Evolutionary conservation across 345 rosid species (phyloP), one percentile per base, ranked within the genome.

Genomic region (Citrus cavaleriei): DNA sequence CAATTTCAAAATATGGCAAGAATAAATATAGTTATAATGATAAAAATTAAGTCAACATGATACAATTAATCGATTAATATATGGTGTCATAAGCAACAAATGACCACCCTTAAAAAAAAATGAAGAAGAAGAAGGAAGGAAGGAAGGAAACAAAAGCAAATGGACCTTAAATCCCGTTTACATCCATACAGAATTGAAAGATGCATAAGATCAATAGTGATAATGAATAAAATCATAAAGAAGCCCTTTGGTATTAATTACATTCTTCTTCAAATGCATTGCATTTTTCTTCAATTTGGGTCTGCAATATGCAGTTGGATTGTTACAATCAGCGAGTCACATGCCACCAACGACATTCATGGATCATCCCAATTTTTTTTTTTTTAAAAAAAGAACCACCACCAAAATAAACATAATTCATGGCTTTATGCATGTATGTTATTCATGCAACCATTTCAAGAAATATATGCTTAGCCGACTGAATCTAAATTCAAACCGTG

Each of bases 271-370:
- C 25, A 70, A 30, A 71, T 71, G 61, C 74, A 71, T 19, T 54
- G 74, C 21, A 51, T 54, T 66, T 66, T 66, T 7, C 35, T 65
- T 22, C 68, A 30, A 30, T 7, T 32, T 34, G 74, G 12, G 1
- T 49, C 35, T 6, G 0, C 57, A 7, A 25, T 6, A 1, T 63
- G 7, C 32, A 27, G 70, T 63, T 63, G 9, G 38, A 74, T 18
- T 74, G 77, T 74, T 27, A 19, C 42, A 25, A 60, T 74, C 77
- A 25, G 25, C 19, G 25, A 27, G 18, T 74, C 77, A 74, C 68
- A 61, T 74, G 77, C 27, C 19, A 74, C 40, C 67, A 19, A 61
- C 77, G 35, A 74, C 38, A 74, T 74, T 74, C 22, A 62, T 62
- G 69, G 77, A 74, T 62, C 74, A 51, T 51, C 61, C 55, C 7